Evolutionary conservation across 257 asterid species (phyloP).

Genomic region (Leonotis leonurus): DNA sequence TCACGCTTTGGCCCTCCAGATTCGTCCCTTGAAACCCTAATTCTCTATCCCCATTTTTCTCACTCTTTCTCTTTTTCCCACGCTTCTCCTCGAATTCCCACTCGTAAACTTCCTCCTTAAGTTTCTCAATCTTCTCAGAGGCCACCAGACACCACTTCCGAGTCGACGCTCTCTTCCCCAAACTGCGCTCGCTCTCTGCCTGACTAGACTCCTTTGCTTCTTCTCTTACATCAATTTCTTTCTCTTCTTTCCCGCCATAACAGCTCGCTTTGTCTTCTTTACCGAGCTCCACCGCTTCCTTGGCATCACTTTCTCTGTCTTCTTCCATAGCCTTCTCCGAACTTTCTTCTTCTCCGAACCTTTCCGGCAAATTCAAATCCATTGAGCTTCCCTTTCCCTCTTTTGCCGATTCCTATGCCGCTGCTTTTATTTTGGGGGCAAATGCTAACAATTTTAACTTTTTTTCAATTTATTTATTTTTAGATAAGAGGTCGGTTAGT

Average conservation of each 20-base stretch:
- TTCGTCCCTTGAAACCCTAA: slow-evolving; percentile 2
- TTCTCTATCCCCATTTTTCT: neutral
- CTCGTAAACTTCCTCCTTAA: slow-evolving; percentile 18
- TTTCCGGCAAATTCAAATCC: slow-evolving; percentile 7
- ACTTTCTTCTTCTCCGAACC: neutral
- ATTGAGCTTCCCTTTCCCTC: neutral
- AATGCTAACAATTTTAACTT: too few relatives aligned
- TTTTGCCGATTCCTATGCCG: neutral
- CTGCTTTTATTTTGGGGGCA: too few relatives aligned
- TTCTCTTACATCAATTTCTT: slow-evolving; percentile 1
- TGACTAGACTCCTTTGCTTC: slow-evolving; percentile 10
- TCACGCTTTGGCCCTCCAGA: neutral
- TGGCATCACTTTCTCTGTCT: neutral
- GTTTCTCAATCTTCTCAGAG: slow-evolving; percentile 23
- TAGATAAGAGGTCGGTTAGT: too few relatives aligned
- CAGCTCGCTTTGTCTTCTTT: slow-evolving; percentile 3
- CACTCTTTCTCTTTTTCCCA: slow-evolving; percentile 13
- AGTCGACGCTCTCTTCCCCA: slow-evolving; percentile 20
- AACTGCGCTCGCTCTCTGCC: slow-evolving; percentile 7
- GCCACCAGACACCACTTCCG: slow-evolving; percentile 27
- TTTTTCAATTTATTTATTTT: too few relatives aligned
- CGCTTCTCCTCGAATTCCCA: slow-evolving; percentile 19
- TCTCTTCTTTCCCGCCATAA: neutral
- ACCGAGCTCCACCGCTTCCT: slow-evolving; percentile 7
- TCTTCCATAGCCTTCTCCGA: neutral